These are phyloP conservation scores for Saccharomyces paradoxus DNA, from an alignment of 805 yeast species.

Conservation along the genomic window DNA sequence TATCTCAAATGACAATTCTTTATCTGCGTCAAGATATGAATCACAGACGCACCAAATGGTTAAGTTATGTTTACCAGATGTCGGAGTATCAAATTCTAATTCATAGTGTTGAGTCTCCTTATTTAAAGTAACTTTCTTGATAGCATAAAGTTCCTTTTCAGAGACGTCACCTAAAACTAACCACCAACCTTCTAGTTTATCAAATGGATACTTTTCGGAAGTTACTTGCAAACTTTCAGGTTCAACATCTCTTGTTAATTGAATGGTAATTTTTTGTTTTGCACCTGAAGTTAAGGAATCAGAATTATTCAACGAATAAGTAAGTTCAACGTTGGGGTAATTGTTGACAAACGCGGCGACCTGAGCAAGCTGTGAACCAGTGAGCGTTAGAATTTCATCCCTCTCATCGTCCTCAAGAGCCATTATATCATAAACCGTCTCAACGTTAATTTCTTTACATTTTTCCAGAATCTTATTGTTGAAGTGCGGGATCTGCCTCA, in stretches of 20 bases:
- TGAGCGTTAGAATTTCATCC: slow-evolving; percentile 49
- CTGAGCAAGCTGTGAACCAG: slow-evolving; percentile 42
- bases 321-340: slow-evolving; percentile 77
- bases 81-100: slow-evolving; percentile 50
- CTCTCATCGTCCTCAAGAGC: slow-evolving; percentile 65
- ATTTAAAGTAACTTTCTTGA: slow-evolving; percentile 52
- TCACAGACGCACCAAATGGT: slow-evolving; percentile 85
- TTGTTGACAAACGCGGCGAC: slow-evolving; percentile 86
- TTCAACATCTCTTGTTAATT: slow-evolving; percentile 67
- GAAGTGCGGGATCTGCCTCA: slow-evolving; percentile 75
- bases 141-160: slow-evolving; percentile 57
- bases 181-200: slow-evolving; percentile 71
- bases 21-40: slow-evolving; percentile 87
- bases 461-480: slow-evolving; percentile 39
- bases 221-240: slow-evolving; percentile 56
- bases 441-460: slow-evolving; percentile 49
- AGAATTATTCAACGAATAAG: slow-evolving; percentile 41
- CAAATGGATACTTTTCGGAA: slow-evolving; percentile 50
- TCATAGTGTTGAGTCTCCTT: slow-evolving; percentile 45
- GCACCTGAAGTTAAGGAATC: slow-evolving; percentile 41
- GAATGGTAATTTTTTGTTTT: slow-evolving; percentile 40
- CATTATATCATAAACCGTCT: slow-evolving; percentile 73
- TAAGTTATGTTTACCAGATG: slow-evolving; percentile 51
- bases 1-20: slow-evolving; percentile 55
- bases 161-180: slow-evolving; percentile 64